A percentile compares a stretch with the other conserved stretches of the same genome.
Conservation (phyloP, 805 yeast species). For the Isabelozyma pseudorhagii region DNA sequence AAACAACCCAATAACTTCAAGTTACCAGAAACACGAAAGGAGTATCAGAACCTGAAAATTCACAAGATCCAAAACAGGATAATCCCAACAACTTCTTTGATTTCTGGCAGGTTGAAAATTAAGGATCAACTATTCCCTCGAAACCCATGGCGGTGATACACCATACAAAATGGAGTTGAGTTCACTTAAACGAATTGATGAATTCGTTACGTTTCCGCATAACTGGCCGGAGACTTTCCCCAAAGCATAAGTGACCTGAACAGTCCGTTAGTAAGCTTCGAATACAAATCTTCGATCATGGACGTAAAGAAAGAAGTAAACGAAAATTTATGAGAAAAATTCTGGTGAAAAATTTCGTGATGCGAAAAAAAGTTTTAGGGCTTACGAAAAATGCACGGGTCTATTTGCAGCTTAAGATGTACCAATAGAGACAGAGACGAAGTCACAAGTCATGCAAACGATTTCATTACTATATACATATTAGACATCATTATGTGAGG, state of each 20-base stretch:
- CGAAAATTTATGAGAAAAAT: conserved; percentile 1
- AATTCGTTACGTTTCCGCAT: conserved; percentile 60
- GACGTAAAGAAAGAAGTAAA: conserved; percentile 35
- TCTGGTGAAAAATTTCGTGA: neutral
- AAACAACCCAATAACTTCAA: neutral
- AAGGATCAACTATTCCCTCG: neutral
- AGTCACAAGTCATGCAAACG: neutral
- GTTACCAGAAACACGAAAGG: conserved; percentile 2
- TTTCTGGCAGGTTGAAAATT: neutral
- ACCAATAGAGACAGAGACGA: neutral
- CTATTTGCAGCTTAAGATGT: neutral
- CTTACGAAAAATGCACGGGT: neutral
- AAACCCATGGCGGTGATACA: conserved; percentile 13
- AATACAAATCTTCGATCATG: conserved; percentile 76
- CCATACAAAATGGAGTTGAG: neutral
- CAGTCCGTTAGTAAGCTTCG: conserved; percentile 64
- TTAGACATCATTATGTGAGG: conserved; percentile 2
- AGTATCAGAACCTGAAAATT: neutral
- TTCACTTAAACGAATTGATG: conserved; percentile 21
- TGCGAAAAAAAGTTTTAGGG: neutral
- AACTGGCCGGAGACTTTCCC: conserved; percentile 87
- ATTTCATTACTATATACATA: neutral
- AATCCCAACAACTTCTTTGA: neutral
- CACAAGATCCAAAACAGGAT: neutral
- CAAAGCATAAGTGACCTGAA: conserved; percentile 47